Evolutionary conservation across 1,284 basidiomycete species (phyloP), one percentile per base, ranked within the genome.

Genomic region (Trichosporon ovoides): DNA sequence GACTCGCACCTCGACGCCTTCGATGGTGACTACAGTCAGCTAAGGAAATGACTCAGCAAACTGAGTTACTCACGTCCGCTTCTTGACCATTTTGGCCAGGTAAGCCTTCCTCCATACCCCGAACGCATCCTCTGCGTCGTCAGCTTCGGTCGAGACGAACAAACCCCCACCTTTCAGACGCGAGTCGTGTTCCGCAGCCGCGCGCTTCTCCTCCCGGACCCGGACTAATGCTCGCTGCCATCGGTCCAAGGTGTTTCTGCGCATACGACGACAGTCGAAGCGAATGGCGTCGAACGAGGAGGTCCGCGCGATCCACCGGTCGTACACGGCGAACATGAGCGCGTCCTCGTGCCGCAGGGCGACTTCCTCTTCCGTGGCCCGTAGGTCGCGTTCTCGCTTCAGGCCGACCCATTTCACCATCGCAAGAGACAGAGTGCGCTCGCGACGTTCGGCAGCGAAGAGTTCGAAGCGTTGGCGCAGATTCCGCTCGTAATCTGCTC

Each of bases 271-370:
- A 9, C 58, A 53, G 51, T 62, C 56, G 43, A 59, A 60, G 50
- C 56, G 60, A 10, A 62, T 55, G 3, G 61, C 56, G 7, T 48
- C 43, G 12, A 72, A 55, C 24, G 72, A 68, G 34, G 59, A 60
- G 3, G 70, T 68, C 31, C 43, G 53, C 9, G 60, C 69, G 22
- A 67, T 68, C 74, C 73, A 75, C 31, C 51, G 65, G 59, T 76
- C 74, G 59, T 71, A 72, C 2, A 73, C 72, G 2, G 58, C 53
- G 52, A 74, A 76, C 28, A 75, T 53, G 3, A 76, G 50, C 7
- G 67, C 67, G 52, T 76, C 72, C 54, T 76, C 74, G 50, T 68
- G 67, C 20, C 71, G 63, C 11, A 66, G 59, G 1, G 62, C 57
- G 1, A 73, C 67, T 59, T 71, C 68, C 14, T 67, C 56, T 53